A percentile compares a stretch with the other conserved stretches of the same genome.
phyloP scores from a whole-genome alignment of 768 basidiomycete genomes.

The Gelatoporia subvermispora region DNA sequence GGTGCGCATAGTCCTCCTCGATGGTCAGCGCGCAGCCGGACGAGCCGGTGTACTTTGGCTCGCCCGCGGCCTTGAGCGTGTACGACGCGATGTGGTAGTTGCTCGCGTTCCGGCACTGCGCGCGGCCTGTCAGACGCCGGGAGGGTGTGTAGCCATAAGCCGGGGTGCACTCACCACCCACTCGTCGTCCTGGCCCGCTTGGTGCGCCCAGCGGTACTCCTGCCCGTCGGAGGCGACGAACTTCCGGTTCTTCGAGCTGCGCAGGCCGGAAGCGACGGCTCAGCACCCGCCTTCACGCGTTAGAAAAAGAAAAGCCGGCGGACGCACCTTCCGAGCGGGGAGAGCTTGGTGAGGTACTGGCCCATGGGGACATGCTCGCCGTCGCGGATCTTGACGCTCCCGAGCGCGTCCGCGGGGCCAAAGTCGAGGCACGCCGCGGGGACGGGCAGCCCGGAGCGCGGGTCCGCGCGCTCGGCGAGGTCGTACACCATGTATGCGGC shows the following conservation, averaged over 20 bases:
- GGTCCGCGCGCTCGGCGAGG: slow-evolving; percentile 23
- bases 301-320: slow-evolving; percentile 3
- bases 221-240: slow-evolving; percentile 58
- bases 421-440: slow-evolving; percentile 50
- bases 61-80: slow-evolving; percentile 48
- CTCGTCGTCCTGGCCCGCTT: slow-evolving; percentile 46
- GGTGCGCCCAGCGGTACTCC: slow-evolving; percentile 57
- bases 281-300: background rate
- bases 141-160: background rate
- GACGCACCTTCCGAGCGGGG: slow-evolving; percentile 38
- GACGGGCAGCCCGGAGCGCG: slow-evolving; percentile 15
- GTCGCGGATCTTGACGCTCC: slow-evolving; percentile 43
- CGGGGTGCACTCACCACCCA: slow-evolving; percentile 49
- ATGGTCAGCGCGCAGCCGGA: slow-evolving; percentile 62
- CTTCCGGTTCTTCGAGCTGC: slow-evolving; percentile 41
- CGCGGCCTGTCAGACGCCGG: background rate
- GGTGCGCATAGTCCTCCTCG: slow-evolving; percentile 52
- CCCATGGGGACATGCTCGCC: slow-evolving; percentile 41
- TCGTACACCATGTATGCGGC: slow-evolving; percentile 53
- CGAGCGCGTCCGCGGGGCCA: slow-evolving; percentile 40
- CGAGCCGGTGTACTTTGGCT: slow-evolving; percentile 47
- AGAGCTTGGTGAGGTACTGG: slow-evolving; percentile 43
- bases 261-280: background rate
- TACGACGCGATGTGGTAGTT: slow-evolving; percentile 58
- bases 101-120: slow-evolving; percentile 50